phyloP scores from a whole-genome alignment of 139 green algal genomes.

The Diplosphaera chodatii region DNA sequence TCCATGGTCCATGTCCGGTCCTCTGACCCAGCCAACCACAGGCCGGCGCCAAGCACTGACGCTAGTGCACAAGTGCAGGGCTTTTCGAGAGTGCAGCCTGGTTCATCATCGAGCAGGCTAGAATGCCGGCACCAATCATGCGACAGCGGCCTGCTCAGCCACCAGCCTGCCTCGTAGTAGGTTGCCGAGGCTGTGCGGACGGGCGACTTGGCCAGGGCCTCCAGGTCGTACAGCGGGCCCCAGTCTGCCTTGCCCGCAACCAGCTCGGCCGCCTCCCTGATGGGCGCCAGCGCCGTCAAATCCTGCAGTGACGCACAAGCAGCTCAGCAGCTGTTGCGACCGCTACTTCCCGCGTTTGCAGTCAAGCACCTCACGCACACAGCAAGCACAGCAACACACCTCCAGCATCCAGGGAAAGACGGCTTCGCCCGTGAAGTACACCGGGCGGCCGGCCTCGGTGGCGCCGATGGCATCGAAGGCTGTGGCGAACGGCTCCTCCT shows the following conservation, averaged over 20 bases:
- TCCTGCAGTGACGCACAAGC: too few species aligned
- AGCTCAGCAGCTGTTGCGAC: too few species aligned
- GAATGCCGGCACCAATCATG: too few species aligned
- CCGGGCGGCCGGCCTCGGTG: slow-evolving; percentile 33
- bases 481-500: slow-evolving; percentile 29
- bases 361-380: too few species aligned
- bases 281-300: slow-evolving; percentile 58
- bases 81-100: too few species aligned
- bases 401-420: slow-evolving; percentile 95
- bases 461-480: slow-evolving; percentile 62
- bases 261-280: slow-evolving; percentile 67
- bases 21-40: too few species aligned
- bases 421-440: slow-evolving; percentile 88
- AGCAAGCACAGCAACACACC: too few species aligned
- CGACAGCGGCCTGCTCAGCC: background rate
- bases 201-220: slow-evolving; percentile 40
- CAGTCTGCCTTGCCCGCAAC: slow-evolving; percentile 72
- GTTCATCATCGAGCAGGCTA: too few species aligned
- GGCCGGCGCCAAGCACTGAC: too few species aligned
- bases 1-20: too few species aligned
- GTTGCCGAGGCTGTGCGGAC: slow-evolving; percentile 64
- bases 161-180: slow-evolving; percentile 64
- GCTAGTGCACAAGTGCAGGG: too few species aligned
- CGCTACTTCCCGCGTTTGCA: too few species aligned
- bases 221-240: slow-evolving; percentile 71